Evolutionary conservation across 1,284 basidiomycete genomes (phyloP).

Genomic region (Ceratobasidium sp.): DNA sequence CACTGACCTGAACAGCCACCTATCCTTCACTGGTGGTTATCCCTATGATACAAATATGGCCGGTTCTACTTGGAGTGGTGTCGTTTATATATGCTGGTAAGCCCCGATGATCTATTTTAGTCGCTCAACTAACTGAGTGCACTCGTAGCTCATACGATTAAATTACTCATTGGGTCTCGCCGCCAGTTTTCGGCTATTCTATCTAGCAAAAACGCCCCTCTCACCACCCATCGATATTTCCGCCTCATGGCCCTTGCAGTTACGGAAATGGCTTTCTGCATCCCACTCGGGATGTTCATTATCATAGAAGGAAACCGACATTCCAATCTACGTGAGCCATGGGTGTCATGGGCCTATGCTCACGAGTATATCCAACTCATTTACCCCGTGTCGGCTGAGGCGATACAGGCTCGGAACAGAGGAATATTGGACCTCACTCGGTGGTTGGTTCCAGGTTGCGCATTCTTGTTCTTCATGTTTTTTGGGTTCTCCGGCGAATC

Average conservation of each 20-base stretch:
- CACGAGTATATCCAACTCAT: constrained; percentile 50
- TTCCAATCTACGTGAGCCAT: constrained; percentile 52
- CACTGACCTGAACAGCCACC: not conserved
- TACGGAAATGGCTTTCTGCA: constrained; percentile 13
- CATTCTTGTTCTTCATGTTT: constrained; percentile 41
- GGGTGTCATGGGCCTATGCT: constrained; percentile 62
- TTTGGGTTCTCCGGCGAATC: constrained; percentile 40
- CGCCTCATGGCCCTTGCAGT: constrained; percentile 25
- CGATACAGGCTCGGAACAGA: not conserved
- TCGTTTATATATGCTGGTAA: constrained; percentile 23
- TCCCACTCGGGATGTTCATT: constrained; percentile 7
- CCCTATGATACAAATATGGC: constrained; percentile 17
- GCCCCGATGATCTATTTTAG: not conserved
- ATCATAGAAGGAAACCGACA: not conserved
- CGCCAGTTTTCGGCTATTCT: constrained; percentile 29
- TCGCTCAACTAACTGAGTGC: not conserved
- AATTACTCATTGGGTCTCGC: constrained; percentile 16
- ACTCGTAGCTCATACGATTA: constrained; percentile 23
- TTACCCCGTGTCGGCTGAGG: not conserved
- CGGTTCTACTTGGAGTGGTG: constrained; percentile 1
- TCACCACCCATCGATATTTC: constrained; percentile 22
- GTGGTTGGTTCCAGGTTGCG: constrained; percentile 29
- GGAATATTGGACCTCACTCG: constrained; percentile 25
- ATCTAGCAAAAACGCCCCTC: not conserved
- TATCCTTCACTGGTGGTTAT: not conserved